Percentiles rank a stretch among this genome's conserved stretches.
Conservation (phyloP, 2,329 filamentous ascomycete genomes). For the Neopestalotiopsis sp. region DNA sequence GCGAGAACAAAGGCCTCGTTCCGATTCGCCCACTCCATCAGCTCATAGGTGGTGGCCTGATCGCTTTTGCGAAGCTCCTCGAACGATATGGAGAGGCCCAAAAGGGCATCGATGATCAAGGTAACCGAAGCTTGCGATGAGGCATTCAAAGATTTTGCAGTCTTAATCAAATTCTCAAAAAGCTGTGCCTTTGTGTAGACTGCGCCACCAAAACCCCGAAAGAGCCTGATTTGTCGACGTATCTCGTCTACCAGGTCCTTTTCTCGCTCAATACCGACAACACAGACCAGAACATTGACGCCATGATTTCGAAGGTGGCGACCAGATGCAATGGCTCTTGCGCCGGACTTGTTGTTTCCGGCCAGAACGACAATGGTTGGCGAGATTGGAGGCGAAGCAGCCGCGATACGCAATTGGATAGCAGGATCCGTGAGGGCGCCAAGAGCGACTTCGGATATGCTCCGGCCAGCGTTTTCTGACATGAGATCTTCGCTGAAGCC, state of each 20-base stretch:
- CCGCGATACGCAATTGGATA: slow-evolving; percentile 56
- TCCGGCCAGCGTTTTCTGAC: slow-evolving; percentile 87
- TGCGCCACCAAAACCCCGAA: slow-evolving; percentile 81
- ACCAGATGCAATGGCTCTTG: slow-evolving; percentile 82
- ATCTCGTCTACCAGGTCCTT: slow-evolving; percentile 81
- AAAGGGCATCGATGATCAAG: slow-evolving; percentile 74
- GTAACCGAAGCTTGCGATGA: slow-evolving; percentile 34
- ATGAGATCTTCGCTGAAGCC: slow-evolving; percentile 89
- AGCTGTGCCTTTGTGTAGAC: slow-evolving; percentile 67
- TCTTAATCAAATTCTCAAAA: slow-evolving; percentile 62
- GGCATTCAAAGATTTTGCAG: slow-evolving; percentile 36
- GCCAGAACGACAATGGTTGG: slow-evolving; percentile 75
- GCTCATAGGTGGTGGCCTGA: slow-evolving; percentile 82
- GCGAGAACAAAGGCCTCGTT: slow-evolving; percentile 82
- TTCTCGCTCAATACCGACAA: slow-evolving; percentile 85
- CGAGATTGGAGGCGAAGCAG: slow-evolving; percentile 34
- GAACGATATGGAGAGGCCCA: slow-evolving; percentile 86
- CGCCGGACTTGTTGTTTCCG: slow-evolving; percentile 91
- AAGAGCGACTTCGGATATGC: slow-evolving; percentile 84
- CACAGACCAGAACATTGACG: slow-evolving; percentile 78
- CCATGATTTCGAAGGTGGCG: slow-evolving; percentile 87
- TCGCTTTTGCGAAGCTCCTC: slow-evolving; percentile 85
- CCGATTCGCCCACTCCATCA: slow-evolving; percentile 93
- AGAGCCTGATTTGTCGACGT: slow-evolving; percentile 80
- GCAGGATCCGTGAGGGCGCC: slow-evolving; percentile 68